These are phyloP conservation scores for Fraxinus anomala DNA, from an alignment of 257 asterid species.

Conservation along the genomic window DNA sequence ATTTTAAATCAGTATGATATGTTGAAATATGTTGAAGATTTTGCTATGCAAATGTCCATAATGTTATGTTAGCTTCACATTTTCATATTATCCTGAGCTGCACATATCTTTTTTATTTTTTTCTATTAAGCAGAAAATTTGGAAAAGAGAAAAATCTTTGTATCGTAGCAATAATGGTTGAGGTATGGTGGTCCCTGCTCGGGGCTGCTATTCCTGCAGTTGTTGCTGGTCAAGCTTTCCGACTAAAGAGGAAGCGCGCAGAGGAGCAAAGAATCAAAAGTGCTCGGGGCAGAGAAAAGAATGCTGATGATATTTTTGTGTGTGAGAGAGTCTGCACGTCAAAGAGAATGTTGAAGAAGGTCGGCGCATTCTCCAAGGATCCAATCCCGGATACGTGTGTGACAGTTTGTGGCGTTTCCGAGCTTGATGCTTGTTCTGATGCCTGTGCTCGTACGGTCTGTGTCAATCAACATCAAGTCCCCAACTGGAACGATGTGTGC, in stretches of 20 bases:
- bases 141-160: constrained; percentile 10
- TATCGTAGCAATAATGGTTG: constrained; percentile 61
- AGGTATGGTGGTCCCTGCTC: constrained; percentile 84
- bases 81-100: no score
- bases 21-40: no score
- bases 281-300: constrained; percentile 85
- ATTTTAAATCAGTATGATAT: no score
- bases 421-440: constrained; percentile 92
- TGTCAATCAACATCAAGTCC: constrained; percentile 93
- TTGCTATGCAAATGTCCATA: no score
- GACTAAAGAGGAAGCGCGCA: constrained; percentile 67
- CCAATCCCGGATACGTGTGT: constrained; percentile 91
- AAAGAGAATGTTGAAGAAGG: constrained; percentile 93
- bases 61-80: neutral
- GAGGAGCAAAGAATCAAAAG: constrained; percentile 78
- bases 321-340: constrained; percentile 97
- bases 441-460: constrained; percentile 96
- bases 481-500: constrained; percentile 93
- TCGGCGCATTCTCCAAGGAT: constrained; percentile 92
- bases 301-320: constrained; percentile 79
- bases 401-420: constrained; percentile 95
- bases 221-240: constrained; percentile 77
- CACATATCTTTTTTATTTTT: neutral
- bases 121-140: neutral
- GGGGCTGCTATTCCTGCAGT: constrained; percentile 89